Evolutionary conservation across 352 stramenopile species (phyloP).

Genomic region (Globisporangium emineosum): DNA sequence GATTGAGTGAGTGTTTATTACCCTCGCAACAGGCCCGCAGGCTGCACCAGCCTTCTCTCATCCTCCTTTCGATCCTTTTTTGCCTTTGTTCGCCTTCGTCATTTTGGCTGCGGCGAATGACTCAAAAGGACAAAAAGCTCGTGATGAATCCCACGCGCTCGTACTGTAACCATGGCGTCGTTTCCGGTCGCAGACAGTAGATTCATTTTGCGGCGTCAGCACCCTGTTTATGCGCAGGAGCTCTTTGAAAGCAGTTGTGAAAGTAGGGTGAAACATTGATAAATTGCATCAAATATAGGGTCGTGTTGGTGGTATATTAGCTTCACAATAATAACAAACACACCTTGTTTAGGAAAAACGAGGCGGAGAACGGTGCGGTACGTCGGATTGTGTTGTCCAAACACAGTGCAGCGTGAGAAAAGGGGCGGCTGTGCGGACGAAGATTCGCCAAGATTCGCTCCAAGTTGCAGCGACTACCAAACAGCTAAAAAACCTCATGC

Average conservation of each 20-base stretch:
- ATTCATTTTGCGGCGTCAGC: slow-evolving; percentile 3
- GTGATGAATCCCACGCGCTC: too few species aligned
- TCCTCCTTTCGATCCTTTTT: slow-evolving; percentile 1
- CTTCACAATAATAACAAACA: neutral
- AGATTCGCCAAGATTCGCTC: slow-evolving; percentile 11
- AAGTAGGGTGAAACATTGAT: neutral
- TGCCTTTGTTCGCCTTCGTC: neutral
- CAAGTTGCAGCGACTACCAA: neutral
- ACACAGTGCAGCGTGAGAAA: neutral
- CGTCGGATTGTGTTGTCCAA: slow-evolving; percentile 3
- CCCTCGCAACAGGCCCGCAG: too few species aligned
- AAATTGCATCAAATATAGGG: neutral
- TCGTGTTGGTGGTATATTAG: too few species aligned
- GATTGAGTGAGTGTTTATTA: neutral
- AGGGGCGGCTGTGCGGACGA: neutral
- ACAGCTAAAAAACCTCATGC: neutral
- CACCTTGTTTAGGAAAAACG: neutral
- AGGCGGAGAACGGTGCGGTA: neutral
- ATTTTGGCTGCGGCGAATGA: too few species aligned
- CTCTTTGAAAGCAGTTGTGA: neutral
- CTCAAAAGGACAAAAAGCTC: too few species aligned
- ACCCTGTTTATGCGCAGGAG: neutral
- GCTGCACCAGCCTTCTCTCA: neutral
- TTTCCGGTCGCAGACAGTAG: neutral
- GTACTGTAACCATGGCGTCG: neutral